These are phyloP conservation scores for Ploettnerulaceae sp. DNA, from an alignment of 2,329 filamentous ascomycete species.

Conservation along the genomic window DNA sequence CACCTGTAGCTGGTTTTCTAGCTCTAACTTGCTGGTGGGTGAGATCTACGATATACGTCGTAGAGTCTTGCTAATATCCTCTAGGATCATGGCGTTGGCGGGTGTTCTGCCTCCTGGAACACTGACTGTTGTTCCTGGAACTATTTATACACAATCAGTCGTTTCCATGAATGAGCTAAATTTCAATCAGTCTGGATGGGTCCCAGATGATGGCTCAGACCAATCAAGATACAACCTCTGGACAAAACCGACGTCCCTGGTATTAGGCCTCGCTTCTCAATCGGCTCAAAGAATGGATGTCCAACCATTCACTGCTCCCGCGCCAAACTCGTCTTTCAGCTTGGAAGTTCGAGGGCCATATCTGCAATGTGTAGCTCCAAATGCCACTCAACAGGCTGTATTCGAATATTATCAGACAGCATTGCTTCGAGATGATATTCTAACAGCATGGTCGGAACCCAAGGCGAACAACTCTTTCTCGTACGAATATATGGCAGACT, in stretches of 20 bases:
- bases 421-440: background rate
- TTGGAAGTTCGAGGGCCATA: conserved; percentile 3
- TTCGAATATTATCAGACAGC: conserved; percentile 7
- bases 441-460: background rate
- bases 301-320: background rate
- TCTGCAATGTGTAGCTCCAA: conserved; percentile 1
- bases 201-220: background rate
- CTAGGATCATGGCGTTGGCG: background rate
- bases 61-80: background rate
- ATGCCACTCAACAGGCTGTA: background rate
- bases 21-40: conserved; percentile 6
- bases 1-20: background rate
- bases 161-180: background rate
- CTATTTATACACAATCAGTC: background rate
- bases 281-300: background rate
- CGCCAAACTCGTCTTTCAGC: conserved; percentile 1
- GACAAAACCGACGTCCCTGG: background rate
- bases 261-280: background rate
- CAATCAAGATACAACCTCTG: background rate
- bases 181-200: background rate
- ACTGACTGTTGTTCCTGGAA: conserved; percentile 6
- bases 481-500: background rate
- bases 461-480: background rate
- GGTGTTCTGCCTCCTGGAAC: conserved; percentile 1
- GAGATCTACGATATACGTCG: background rate